phyloP scores from a whole-genome alignment of 768 basidiomycete species.

The Ephemerocybe angulata region DNA sequence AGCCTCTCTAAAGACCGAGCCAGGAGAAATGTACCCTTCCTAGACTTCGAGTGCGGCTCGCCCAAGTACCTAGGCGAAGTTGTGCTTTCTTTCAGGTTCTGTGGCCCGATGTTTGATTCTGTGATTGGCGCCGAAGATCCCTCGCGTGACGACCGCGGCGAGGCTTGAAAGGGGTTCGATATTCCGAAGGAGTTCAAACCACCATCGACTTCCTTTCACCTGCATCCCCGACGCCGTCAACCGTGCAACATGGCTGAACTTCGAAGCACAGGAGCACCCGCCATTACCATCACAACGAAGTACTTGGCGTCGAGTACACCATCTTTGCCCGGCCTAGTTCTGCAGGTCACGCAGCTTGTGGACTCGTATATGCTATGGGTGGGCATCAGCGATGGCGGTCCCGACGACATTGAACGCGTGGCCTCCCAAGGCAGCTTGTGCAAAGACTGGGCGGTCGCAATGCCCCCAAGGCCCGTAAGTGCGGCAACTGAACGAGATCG shows the following conservation, averaged over 20 bases:
- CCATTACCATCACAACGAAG: slow-evolving; percentile 44
- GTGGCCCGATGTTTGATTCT: no score
- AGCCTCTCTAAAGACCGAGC: no score
- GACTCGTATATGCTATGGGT: slow-evolving; percentile 84
- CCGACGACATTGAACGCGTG: slow-evolving; percentile 46
- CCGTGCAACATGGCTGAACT: slow-evolving; percentile 2
- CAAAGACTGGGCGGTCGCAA: slow-evolving; percentile 80
- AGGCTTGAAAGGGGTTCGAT: no score
- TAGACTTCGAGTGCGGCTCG: no score
- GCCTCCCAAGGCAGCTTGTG: slow-evolving; percentile 53
- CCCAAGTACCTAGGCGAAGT: no score
- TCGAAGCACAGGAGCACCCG: slow-evolving; percentile 10
- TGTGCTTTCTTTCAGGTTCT: no score
- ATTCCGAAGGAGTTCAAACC: no score
- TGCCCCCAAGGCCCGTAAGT: slow-evolving; percentile 52
- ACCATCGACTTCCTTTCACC: background rate
- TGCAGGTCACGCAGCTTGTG: slow-evolving; percentile 64
- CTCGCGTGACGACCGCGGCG: no score
- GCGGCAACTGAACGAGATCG: slow-evolving; percentile 11
- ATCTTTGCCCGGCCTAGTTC: slow-evolving; percentile 52
- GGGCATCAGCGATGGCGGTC: slow-evolving; percentile 50
- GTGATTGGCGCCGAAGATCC: no score
- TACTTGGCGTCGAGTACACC: slow-evolving; percentile 49
- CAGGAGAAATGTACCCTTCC: no score
- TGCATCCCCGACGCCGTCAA: background rate